Evolutionary conservation across 768 basidiomycete genomes (phyloP).

Genomic region (Chalciporus sphaerocephalus): DNA sequence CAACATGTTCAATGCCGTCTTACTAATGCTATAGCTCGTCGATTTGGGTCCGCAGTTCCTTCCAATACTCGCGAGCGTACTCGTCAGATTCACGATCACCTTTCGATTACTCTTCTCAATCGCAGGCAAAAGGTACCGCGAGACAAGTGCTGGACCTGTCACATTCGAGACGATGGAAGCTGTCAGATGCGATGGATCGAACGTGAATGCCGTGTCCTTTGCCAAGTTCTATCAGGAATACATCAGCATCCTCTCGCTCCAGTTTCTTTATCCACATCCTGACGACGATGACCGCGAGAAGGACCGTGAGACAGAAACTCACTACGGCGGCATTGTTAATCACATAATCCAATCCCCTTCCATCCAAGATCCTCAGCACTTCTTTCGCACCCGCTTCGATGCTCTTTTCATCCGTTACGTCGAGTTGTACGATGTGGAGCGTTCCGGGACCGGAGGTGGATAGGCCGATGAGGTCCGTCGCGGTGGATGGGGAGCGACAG

Average conservation of each 20-base stretch:
- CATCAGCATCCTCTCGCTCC: no score
- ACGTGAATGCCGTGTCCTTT: slow-evolving; percentile 22
- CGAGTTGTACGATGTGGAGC: slow-evolving; percentile 30
- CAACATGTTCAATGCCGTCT: slow-evolving; percentile 1
- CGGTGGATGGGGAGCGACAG: slow-evolving; percentile 11
- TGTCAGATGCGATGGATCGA: slow-evolving; percentile 15
- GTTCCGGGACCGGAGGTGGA: slow-evolving; percentile 14
- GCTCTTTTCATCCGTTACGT: slow-evolving; percentile 22
- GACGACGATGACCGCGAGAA: no score
- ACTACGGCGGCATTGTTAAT: slow-evolving; percentile 36
- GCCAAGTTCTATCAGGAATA: slow-evolving; percentile 16
- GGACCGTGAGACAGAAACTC: slow-evolving; percentile 8
- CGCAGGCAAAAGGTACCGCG: slow-evolving; percentile 28
- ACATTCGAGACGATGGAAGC: slow-evolving; percentile 27
- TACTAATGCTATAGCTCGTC: slow-evolving; percentile 3
- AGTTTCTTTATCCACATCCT: neutral
- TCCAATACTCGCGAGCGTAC: slow-evolving; percentile 29
- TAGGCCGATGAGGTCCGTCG: neutral
- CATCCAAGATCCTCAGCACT: slow-evolving; percentile 23
- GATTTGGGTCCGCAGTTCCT: neutral
- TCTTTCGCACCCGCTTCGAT: slow-evolving; percentile 20
- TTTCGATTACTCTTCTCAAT: slow-evolving; percentile 28
- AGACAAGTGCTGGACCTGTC: slow-evolving; percentile 23
- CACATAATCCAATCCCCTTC: slow-evolving; percentile 32
- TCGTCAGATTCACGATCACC: slow-evolving; percentile 33